phyloP scores from a whole-genome alignment of 768 basidiomycete genomes.

The Podaxis sp. region DNA sequence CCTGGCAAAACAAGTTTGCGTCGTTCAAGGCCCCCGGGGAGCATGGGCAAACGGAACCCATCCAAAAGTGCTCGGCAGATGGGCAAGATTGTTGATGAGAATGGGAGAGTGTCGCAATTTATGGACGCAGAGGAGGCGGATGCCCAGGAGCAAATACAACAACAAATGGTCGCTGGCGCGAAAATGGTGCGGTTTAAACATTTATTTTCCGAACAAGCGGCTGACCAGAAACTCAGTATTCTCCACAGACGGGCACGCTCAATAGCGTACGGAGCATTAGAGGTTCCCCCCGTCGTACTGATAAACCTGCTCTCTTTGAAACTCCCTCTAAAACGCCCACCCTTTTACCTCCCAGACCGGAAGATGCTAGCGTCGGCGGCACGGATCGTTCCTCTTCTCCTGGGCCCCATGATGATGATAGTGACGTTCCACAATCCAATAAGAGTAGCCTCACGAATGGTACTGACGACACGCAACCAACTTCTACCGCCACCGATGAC shows the following conservation, averaged over 20 bases:
- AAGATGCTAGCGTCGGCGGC: conserved; percentile 37
- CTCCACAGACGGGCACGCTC: conserved; percentile 54
- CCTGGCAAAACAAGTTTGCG: conserved; percentile 52
- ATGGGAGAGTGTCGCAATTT: conserved; percentile 73
- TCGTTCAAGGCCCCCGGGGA: conserved; percentile 28
- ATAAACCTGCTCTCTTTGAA: conserved; percentile 41
- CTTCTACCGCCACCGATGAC: conserved; percentile 47
- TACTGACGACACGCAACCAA: conserved; percentile 55
- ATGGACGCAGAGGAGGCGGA: conserved; percentile 87
- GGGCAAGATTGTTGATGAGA: conserved; percentile 36
- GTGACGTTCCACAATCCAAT: conserved; percentile 53
- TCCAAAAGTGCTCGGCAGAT: conserved; percentile 30
- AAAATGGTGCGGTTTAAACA: conserved; percentile 51
- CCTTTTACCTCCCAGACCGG: conserved; percentile 40
- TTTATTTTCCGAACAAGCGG: conserved; percentile 4
- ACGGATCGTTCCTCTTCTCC: conserved; percentile 42
- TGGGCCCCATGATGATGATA: conserved; percentile 48
- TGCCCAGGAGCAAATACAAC: conserved; percentile 85
- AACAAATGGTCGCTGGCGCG: conserved; percentile 74
- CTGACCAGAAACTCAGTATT: conserved; percentile 45
- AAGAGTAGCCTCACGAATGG: conserved; percentile 34
- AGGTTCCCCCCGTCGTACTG: conserved; percentile 62
- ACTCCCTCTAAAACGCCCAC: conserved; percentile 40
- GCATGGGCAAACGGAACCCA: conserved; percentile 27
- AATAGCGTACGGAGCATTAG: conserved; percentile 69